Conservation (phyloP, 345 rosid species). For the Hibiscus syriacus region DNA sequence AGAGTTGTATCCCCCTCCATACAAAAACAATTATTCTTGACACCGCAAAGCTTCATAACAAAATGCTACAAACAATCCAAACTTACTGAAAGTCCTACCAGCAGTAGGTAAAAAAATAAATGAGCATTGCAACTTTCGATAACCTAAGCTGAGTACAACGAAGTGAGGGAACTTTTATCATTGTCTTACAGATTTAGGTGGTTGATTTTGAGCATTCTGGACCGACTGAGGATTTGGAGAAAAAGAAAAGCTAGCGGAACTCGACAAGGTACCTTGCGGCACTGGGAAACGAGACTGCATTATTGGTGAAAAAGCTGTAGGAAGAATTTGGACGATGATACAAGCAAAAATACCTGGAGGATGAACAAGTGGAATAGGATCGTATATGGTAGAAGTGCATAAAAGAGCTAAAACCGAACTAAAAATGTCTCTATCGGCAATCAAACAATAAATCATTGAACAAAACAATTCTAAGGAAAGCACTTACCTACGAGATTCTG, state of each 20-base stretch:
- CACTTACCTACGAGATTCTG: too few species aligned
- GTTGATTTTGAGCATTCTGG: neutral
- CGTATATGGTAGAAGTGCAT: too few species aligned
- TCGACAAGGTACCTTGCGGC: neutral
- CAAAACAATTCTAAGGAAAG: too few species aligned
- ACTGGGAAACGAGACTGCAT: slow-evolving; percentile 9
- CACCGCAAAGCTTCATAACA: too few species aligned
- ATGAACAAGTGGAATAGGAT: too few species aligned
- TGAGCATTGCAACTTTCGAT: neutral
- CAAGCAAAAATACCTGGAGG: neutral
- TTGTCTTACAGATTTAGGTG: neutral
- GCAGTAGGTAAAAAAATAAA: too few species aligned
- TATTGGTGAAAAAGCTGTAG: neutral
- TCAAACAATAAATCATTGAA: neutral
- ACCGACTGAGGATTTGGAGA: neutral
- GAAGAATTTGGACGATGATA: neutral
- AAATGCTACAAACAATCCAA: too few species aligned
- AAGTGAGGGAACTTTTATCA: neutral
- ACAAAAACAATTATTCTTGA: too few species aligned
- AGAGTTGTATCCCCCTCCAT: too few species aligned
- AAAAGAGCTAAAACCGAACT: neutral
- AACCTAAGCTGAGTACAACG: neutral
- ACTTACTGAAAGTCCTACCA: too few species aligned
- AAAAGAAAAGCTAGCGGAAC: slow-evolving; percentile 2
- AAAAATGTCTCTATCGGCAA: neutral